Conservation (phyloP, 108 stramenopile species). For the Ochromonas danica region DNA sequence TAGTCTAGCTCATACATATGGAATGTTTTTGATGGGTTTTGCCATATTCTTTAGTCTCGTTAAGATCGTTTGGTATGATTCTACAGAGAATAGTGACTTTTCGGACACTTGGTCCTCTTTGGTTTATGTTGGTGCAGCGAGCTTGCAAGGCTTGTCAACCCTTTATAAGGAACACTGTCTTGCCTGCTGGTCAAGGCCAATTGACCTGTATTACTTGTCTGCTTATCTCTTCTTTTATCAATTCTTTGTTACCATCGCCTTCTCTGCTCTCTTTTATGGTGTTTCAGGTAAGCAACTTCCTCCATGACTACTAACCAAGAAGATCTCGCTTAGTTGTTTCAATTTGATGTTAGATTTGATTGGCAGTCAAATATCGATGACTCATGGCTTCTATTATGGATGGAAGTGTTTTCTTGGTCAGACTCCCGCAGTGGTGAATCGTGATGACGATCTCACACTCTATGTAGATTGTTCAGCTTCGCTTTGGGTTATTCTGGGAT, state of each 20-base stretch:
- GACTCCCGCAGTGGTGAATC: not conserved
- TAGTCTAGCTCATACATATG: not conserved
- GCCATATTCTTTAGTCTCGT: constrained; percentile 11
- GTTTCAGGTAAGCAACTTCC: not conserved
- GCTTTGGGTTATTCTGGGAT: not conserved
- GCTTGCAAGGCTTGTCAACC: constrained; percentile 4
- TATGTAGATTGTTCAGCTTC: not conserved
- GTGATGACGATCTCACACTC: not conserved
- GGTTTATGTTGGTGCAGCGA: not conserved
- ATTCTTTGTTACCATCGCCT: not conserved
- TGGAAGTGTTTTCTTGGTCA: constrained; percentile 15
- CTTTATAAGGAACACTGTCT: constrained; percentile 2
- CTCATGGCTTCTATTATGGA: not conserved
- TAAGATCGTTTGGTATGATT: not conserved
- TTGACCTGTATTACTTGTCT: not conserved
- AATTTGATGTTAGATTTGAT: not conserved
- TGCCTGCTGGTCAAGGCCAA: not conserved
- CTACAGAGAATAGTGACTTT: not conserved
- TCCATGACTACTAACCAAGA: not conserved
- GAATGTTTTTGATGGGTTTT: not conserved
- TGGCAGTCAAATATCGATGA: constrained; percentile 5
- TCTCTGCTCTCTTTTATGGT: constrained; percentile 9
- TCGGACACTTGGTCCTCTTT: not conserved
- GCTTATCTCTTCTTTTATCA: constrained; percentile 29
- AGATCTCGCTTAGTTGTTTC: not conserved